Evolutionary conservation across 2,329 filamentous ascomycete genomes (phyloP), one percentile per base, ranked within the genome.

Genomic region (Gaeumannomyces sp.): DNA sequence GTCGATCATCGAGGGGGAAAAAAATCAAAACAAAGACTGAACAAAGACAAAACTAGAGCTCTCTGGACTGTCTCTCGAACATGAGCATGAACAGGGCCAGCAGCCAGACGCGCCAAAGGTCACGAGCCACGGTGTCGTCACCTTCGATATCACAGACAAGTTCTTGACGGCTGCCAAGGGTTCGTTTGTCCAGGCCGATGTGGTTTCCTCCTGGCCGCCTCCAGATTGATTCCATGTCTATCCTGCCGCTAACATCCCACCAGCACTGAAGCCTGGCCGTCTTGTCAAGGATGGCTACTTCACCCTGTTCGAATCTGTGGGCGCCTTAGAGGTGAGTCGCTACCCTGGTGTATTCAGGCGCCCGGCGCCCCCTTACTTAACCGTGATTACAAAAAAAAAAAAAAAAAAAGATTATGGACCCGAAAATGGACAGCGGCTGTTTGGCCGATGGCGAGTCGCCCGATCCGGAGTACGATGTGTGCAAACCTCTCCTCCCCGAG

Each of bases 351-450:
- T 3, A 22, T 4, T 10, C 45, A n/a, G 8, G 45, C 25, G 19
- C 22, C 45, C 8, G n/a, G 5, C 8, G 19, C 45, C n/a, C 45
- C 22, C 22, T 53, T 11, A 50, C 45, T 31, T 63, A 33, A 16
- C 57, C 6, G 53, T 7, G 28, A 16, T 64, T 10, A 8, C 28
- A 50, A 59, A 16, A 3, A 33, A 28, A 99, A 95, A 97, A 6
- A 8, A n/a, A 50, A 59, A 16, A 3, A 33, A 28, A 99, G 95
- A 97, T 99, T 71, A 97, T 97, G 92, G 95, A 99, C 73, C 89
- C 91, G 1, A 99, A 98, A 78, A 99, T 99, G 95, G 95, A 99
- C 76, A 97, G 92, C 73, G 95, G 95, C 33, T 93, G 89, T 69
- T 81, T 96, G 8, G 83, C 86, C 27, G 86, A 89, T 10, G 90